Evolutionary conservation across 2,329 filamentous ascomycete species (phyloP), one percentile per base, ranked within the genome.

Genomic region (Pseudogymnoascus sp.): DNA sequence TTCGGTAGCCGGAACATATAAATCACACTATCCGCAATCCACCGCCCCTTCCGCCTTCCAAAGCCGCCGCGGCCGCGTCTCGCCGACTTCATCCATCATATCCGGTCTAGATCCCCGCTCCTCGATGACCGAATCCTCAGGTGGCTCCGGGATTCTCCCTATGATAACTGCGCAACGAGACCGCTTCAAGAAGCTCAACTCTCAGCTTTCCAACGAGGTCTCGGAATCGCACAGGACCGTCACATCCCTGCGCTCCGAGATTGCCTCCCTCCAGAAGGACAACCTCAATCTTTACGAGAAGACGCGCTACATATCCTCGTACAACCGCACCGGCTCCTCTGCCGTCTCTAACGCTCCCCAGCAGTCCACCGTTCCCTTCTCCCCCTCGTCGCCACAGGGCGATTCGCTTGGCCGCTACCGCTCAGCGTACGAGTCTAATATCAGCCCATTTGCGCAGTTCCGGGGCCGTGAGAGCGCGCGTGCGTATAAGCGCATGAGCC

Each of bases 151-250:
- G 11, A 97, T 99, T 66, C 79, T 99, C 23, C 95, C 94, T 35
- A 99, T 99, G 95, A 90, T 99, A 61, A 96, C 94, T 35, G 94
- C 95, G 1, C 95, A 99, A 76, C 88, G 94, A 65, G 94, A 99
- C 76, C 91, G 94, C 60, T 99, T 97, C 83, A 97, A 97, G 81
- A 91, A 96, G 79, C 91, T 92, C 72, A 97, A 96, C 67, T 79
- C 86, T 0, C 90, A 99, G 73, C 84, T 99, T 21, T 94, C 97
- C 76, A 85, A 89, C 64, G 93, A 97, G 71, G 80, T 97, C 8
- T 91, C 92, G 5, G 92, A 95, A 67, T 84, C 84, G 35, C 91
- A 97, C 74, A 83, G 85, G 55, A 89, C 84, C 0, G 86, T 97
- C 21, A 93, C 92, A 19, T 89, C 92, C 37, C 80, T 99, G 55